A percentile compares a stretch with the other conserved stretches of the same genome.
phyloP scores from a whole-genome alignment of 805 yeast genomes.

The Saccharomyces jurei region DNA sequence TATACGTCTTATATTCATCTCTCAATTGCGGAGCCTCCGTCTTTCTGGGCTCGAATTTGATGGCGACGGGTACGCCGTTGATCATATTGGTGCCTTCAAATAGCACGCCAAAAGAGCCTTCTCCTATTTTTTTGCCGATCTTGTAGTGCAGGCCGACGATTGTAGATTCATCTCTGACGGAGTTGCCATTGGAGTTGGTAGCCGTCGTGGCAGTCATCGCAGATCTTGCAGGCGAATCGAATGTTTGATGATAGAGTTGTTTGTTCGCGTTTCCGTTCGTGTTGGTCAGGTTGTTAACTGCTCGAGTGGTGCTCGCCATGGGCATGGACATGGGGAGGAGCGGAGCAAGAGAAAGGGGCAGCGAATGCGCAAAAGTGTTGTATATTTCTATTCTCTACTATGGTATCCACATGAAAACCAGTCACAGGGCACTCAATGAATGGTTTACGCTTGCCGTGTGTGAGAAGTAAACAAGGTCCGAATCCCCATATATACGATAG shows the following conservation, averaged over 20 bases:
- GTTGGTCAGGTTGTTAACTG: conserved; percentile 18
- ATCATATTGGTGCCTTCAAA: conserved; percentile 92
- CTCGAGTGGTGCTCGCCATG: conserved; percentile 4
- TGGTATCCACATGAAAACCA: neutral
- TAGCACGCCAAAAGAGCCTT: conserved; percentile 95
- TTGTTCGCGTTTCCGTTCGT: conserved; percentile 8
- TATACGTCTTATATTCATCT: conserved; percentile 92
- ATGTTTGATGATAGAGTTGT: conserved; percentile 6
- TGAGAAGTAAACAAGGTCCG: neutral
- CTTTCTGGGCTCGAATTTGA: conserved; percentile 93
- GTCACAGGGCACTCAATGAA: neutral
- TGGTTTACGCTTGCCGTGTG: neutral
- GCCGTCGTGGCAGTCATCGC: neutral
- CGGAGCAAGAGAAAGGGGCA: neutral
- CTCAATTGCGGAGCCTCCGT: conserved; percentile 95
- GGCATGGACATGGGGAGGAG: neutral
- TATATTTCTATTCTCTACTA: neutral
- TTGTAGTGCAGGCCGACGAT: conserved; percentile 90
- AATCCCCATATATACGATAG: neutral
- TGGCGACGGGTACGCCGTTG: conserved; percentile 89
- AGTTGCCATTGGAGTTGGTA: conserved; percentile 6
- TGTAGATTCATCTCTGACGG: conserved; percentile 22
- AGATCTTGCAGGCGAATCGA: neutral
- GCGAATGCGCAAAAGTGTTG: neutral
- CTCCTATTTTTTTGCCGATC: conserved; percentile 96